Conservation (phyloP, 1,284 basidiomycete species). For the Puccinia coronata region DNA sequence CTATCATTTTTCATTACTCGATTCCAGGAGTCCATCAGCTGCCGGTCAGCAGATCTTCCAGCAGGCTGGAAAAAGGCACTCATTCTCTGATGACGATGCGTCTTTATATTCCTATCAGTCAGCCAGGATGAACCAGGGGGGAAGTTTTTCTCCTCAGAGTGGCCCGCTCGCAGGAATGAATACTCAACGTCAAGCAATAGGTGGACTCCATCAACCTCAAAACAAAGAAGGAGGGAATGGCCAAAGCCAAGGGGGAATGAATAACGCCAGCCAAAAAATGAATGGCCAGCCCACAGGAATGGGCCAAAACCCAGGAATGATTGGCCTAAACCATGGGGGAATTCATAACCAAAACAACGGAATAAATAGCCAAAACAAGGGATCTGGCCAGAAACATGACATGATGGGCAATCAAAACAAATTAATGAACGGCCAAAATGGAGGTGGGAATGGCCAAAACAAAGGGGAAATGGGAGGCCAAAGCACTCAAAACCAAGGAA, state of each 20-base stretch:
- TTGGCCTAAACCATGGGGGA: neutral
- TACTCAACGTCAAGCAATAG: neutral
- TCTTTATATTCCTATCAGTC: neutral
- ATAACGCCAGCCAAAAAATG: neutral
- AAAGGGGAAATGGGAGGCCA: neutral
- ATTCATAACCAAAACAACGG: neutral
- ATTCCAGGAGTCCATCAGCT: neutral
- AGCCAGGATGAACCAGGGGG: neutral
- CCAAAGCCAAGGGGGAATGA: neutral
- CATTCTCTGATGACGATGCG: neutral
- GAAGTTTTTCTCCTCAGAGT: neutral
- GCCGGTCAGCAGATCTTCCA: conserved; percentile 3
- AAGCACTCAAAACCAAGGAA: neutral
- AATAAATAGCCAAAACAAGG: neutral
- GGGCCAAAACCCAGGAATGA: neutral
- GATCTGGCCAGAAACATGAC: neutral
- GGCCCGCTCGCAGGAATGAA: neutral
- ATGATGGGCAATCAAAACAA: neutral
- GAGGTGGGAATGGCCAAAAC: neutral
- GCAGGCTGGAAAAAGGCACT: conserved; percentile 13
- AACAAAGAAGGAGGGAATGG: neutral
- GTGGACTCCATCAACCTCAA: neutral
- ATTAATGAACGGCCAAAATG: neutral
- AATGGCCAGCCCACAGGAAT: neutral
- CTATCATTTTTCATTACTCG: neutral